These are phyloP conservation scores for Elsinoe fawcettii DNA, from an alignment of 2,329 filamentous ascomycete genomes.

Conservation along the genomic window DNA sequence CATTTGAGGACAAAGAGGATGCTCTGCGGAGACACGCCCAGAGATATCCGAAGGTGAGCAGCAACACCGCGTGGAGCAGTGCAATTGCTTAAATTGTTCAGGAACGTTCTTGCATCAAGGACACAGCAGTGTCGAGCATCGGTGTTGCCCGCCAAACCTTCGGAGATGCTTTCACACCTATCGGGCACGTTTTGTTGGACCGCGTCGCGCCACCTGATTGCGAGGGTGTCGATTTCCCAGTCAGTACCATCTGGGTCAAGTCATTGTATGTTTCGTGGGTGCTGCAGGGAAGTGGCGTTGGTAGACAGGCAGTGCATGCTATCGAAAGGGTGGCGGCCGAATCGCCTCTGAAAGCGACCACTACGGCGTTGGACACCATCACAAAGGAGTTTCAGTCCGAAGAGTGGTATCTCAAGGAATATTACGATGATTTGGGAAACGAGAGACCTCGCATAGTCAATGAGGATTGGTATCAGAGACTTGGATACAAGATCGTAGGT, in stretches of 20 bases:
- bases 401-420: neutral
- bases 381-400: slow-evolving; percentile 10
- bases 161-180: neutral
- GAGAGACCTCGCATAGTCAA: neutral
- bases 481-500: neutral
- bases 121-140: neutral
- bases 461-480: slow-evolving; percentile 5
- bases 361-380: neutral
- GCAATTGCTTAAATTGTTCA: neutral
- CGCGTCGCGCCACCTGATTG: neutral
- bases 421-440: slow-evolving; percentile 1
- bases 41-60: neutral
- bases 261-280: slow-evolving; percentile 11
- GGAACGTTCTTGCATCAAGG: neutral
- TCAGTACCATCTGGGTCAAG: neutral
- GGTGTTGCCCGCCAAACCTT: neutral
- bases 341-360: neutral
- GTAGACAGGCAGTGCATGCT: neutral
- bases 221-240: neutral
- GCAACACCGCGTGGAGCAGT: no score
- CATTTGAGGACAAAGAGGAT: neutral
- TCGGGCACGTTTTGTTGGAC: slow-evolving; percentile 3
- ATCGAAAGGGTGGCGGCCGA: neutral
- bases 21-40: neutral
- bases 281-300: slow-evolving; percentile 2